Percentiles rank a stretch among this genome's conserved stretches.
phyloP scores from a whole-genome alignment of 1,284 basidiomycete genomes.

The Trametes versicolor region DNA sequence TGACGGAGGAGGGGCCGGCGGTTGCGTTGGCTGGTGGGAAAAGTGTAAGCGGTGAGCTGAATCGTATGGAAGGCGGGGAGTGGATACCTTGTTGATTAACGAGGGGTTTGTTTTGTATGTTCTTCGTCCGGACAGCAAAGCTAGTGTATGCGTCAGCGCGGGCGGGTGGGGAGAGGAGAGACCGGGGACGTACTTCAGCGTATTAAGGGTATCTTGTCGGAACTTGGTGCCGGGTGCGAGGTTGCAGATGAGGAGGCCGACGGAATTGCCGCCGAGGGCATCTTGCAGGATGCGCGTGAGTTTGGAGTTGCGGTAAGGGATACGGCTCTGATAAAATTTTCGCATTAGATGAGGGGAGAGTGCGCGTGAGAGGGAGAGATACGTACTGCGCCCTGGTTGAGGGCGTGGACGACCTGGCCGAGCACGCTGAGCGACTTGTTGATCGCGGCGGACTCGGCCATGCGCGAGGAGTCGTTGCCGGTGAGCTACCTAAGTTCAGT shows the following conservation, averaged over 20 bases:
- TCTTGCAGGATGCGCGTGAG: slow-evolving; percentile 86
- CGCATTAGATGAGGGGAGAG: slow-evolving; percentile 9
- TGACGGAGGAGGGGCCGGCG: slow-evolving; percentile 58
- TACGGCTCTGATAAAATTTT: slow-evolving; percentile 78
- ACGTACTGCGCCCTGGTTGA: slow-evolving; percentile 77
- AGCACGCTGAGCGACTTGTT: slow-evolving; percentile 87
- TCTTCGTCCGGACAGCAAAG: slow-evolving; percentile 82
- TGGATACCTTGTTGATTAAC: slow-evolving; percentile 73
- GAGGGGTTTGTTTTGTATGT: slow-evolving; percentile 80
- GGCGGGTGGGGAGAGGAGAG: too few species aligned
- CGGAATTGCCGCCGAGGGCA: slow-evolving; percentile 80
- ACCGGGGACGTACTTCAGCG: slow-evolving; percentile 76
- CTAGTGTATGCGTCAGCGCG: slow-evolving; percentile 47
- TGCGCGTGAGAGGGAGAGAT: not conserved
- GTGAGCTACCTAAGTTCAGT: slow-evolving; percentile 58
- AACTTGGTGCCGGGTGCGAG: slow-evolving; percentile 83
- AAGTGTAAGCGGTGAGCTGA: not conserved
- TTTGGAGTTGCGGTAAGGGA: slow-evolving; percentile 88
- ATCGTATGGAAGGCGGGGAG: not conserved
- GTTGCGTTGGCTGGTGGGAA: slow-evolving; percentile 47
- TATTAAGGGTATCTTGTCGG: slow-evolving; percentile 85
- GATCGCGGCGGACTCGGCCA: slow-evolving; percentile 86
- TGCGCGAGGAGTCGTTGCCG: slow-evolving; percentile 82
- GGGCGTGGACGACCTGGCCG: slow-evolving; percentile 84
- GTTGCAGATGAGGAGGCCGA: slow-evolving; percentile 85